phyloP scores from a whole-genome alignment of 192 early-diverging fungal species.

The Backusella sp. region DNA sequence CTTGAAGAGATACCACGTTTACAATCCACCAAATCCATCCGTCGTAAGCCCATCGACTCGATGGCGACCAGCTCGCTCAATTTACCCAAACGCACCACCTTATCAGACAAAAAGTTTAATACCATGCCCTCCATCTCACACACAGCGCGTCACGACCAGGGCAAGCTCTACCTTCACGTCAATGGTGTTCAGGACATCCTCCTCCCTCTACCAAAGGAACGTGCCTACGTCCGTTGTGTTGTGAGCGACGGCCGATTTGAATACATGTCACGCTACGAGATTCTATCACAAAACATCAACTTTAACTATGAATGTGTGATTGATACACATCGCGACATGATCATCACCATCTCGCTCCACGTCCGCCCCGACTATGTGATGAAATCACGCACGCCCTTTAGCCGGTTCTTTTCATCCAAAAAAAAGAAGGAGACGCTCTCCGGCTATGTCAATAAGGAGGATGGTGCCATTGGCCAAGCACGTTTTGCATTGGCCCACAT shows the following conservation, averaged over 20 bases:
- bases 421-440: slow-evolving; percentile 26
- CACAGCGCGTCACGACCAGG: slow-evolving; percentile 1
- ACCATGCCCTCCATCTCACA: neutral
- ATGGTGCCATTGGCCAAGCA: slow-evolving; percentile 34
- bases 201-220: slow-evolving; percentile 30
- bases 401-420: slow-evolving; percentile 22
- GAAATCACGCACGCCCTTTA: slow-evolving; percentile 14
- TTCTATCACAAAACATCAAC: slow-evolving; percentile 18
- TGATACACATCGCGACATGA: slow-evolving; percentile 29
- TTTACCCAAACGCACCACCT: neutral
- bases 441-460: slow-evolving; percentile 28
- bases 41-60: neutral
- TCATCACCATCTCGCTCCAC: slow-evolving; percentile 26
- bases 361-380: slow-evolving; percentile 28
- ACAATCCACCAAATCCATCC: neutral
- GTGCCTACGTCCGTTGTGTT: slow-evolving; percentile 31
- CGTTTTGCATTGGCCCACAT: slow-evolving; percentile 29
- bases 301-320: slow-evolving; percentile 35
- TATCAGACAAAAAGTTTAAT: neutral
- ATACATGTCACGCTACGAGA: slow-evolving; percentile 28
- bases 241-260: slow-evolving; percentile 33
- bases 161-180: slow-evolving; percentile 35
- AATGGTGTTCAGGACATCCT: slow-evolving; percentile 27
- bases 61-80: neutral
- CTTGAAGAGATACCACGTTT: slow-evolving; percentile 2